Conservation (phyloP, 169 alveolate genomes). For the Theileria orientalis region DNA sequence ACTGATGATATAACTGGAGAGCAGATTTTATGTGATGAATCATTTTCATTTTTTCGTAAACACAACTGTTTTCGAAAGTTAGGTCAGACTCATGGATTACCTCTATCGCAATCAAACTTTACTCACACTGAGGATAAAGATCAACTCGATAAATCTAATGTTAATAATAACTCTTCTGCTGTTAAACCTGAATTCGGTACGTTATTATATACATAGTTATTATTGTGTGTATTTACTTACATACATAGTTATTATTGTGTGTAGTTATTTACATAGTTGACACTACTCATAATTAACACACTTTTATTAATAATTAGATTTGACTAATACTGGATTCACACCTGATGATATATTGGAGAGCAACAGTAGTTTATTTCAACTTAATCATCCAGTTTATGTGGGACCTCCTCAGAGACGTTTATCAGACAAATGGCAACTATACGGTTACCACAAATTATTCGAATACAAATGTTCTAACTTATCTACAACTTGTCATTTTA, state of each 20-base stretch:
- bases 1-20: constrained; percentile 80
- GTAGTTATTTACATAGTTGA: too few species aligned
- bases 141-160: not conserved
- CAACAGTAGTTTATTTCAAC: constrained; percentile 20
- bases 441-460: constrained; percentile 32
- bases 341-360: constrained; percentile 9
- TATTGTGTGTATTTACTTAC: not conserved
- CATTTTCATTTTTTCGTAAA: constrained; percentile 80
- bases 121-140: not conserved
- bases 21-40: constrained; percentile 78
- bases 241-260: not conserved
- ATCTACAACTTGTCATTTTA: constrained; percentile 30
- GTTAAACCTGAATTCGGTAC: not conserved
- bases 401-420: constrained; percentile 65
- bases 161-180: not conserved
- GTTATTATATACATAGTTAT: not conserved
- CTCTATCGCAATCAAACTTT: constrained; percentile 6
- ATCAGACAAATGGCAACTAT: constrained; percentile 57
- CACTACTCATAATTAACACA: too few species aligned
- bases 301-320: too few species aligned
- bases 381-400: constrained; percentile 30
- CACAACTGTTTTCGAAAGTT: constrained; percentile 79
- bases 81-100: constrained; percentile 48
- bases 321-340: constrained; percentile 2
- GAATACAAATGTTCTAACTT: constrained; percentile 26